Conservation (phyloP, 2,329 filamentous ascomycete species). For the Seiridium unicorne region DNA sequence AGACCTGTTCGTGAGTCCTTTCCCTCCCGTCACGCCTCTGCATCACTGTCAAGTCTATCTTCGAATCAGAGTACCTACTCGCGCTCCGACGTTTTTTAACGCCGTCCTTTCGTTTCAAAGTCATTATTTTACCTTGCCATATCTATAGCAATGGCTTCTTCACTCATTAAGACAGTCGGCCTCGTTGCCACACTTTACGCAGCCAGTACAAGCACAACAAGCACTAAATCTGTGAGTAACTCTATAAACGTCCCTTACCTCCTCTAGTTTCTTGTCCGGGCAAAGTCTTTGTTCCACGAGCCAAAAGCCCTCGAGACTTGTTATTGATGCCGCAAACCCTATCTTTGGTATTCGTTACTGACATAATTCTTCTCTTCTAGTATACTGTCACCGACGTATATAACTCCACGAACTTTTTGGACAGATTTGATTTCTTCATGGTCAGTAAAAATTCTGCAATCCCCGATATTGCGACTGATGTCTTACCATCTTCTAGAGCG, state of each 20-base stretch:
- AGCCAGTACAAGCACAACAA: conserved; percentile 26
- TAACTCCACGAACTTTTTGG: conserved; percentile 43
- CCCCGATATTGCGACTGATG: neutral
- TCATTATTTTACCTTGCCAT: conserved; percentile 38
- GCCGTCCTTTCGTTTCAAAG: conserved; percentile 20
- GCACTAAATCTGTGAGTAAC: conserved; percentile 14
- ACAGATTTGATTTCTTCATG: conserved; percentile 43
- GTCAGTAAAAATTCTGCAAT: conserved; percentile 19
- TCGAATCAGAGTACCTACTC: conserved; percentile 30
- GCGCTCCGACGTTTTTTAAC: conserved; percentile 38
- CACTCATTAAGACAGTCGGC: conserved; percentile 35
- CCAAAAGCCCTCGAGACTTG: too few relatives aligned
- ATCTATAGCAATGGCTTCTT: conserved; percentile 37
- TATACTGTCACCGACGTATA: conserved; percentile 40
- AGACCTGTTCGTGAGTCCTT: neutral
- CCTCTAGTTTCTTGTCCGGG: too few relatives aligned
- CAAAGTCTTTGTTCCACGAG: too few relatives aligned
- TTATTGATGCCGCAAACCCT: too few relatives aligned
- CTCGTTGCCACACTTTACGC: conserved; percentile 35
- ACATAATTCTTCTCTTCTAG: conserved; percentile 10
- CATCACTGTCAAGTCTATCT: conserved; percentile 20
- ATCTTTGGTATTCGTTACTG: too few relatives aligned
- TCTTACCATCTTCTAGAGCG: neutral
- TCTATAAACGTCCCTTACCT: too few relatives aligned
- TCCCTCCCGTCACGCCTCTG: conserved; percentile 6